Percentiles rank a stretch among this genome's conserved stretches.
Evolutionary conservation across 2,329 filamentous ascomycete genomes (phyloP).

Genomic region (Ophiognomonia clavigignenti-juglandacearum): DNA sequence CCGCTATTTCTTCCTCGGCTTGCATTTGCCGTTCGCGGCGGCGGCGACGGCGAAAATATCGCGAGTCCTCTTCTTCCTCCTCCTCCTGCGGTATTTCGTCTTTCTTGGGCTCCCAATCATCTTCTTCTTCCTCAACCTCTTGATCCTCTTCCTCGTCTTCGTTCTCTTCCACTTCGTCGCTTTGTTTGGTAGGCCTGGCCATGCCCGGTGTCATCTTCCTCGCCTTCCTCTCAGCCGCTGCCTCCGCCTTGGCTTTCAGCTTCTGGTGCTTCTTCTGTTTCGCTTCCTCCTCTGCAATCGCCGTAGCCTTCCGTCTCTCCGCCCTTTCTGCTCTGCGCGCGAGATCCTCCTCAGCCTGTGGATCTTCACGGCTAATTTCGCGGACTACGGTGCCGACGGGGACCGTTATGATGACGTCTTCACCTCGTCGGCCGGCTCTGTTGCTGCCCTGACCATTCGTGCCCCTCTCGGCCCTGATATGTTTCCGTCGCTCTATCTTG

Average conservation of each 20-base stretch:
- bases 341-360: conserved; percentile 60
- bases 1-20: conserved; percentile 34
- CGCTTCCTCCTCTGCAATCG: background rate
- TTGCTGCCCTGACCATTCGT: conserved; percentile 72
- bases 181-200: no score
- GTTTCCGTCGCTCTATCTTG: conserved; percentile 75
- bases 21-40: conserved; percentile 26
- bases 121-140: background rate
- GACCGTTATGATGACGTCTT: conserved; percentile 83
- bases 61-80: conserved; percentile 21
- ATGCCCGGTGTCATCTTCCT: background rate
- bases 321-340: conserved; percentile 27
- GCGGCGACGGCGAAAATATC: conserved; percentile 22
- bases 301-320: conserved; percentile 17
- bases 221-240: background rate
- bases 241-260: background rate
- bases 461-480: conserved; percentile 71
- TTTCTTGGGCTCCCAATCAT: background rate
- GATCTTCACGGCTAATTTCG: conserved; percentile 75
- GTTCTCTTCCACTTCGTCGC: background rate
- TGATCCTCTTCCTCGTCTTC: background rate
- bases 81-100: background rate
- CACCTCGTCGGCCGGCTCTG: conserved; percentile 71
- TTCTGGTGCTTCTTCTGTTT: conserved; percentile 27
- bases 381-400: conserved; percentile 88